phyloP scores from a whole-genome alignment of 495 filamentous ascomycete species.

The Penicillium verhagenii region DNA sequence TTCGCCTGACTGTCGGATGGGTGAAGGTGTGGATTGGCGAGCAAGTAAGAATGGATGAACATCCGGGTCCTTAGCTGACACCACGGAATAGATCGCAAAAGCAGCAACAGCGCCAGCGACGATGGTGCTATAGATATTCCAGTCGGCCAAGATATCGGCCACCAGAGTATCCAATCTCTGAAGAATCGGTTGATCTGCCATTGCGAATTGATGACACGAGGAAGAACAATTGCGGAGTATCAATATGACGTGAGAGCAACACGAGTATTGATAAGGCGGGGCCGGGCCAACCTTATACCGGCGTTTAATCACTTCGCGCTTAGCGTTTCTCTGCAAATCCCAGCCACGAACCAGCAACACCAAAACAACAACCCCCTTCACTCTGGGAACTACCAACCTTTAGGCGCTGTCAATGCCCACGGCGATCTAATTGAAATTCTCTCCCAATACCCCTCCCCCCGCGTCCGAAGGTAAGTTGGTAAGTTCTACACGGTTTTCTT shows the following conservation, averaged over 20 bases:
- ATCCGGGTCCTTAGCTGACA: slow-evolving; percentile 72
- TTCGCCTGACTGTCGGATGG: slow-evolving; percentile 79
- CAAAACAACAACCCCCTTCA: slow-evolving; percentile 14
- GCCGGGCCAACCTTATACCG: slow-evolving; percentile 25
- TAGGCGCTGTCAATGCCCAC: neutral
- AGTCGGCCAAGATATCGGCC: slow-evolving; percentile 66
- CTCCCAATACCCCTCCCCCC: neutral
- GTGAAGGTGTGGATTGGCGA: slow-evolving; percentile 73
- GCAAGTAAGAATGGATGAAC: slow-evolving; percentile 87
- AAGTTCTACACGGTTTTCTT: neutral
- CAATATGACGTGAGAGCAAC: slow-evolving; percentile 28
- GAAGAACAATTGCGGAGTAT: slow-evolving; percentile 1
- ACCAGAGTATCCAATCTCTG: slow-evolving; percentile 67
- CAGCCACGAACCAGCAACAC: slow-evolving; percentile 19
- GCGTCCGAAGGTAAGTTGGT: neutral
- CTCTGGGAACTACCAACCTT: neutral
- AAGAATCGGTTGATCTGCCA: slow-evolving; percentile 53
- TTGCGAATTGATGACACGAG: slow-evolving; percentile 23
- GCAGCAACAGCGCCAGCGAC: slow-evolving; percentile 58
- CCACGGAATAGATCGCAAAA: slow-evolving; percentile 61
- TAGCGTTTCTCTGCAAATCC: slow-evolving; percentile 14
- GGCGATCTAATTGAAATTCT: neutral
- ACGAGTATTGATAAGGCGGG: slow-evolving; percentile 10
- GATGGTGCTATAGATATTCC: slow-evolving; percentile 72
- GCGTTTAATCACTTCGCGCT: slow-evolving; percentile 12